phyloP scores from a whole-genome alignment of 371 early-diverging fungal genomes.

The Catenaria anguillulae region DNA sequence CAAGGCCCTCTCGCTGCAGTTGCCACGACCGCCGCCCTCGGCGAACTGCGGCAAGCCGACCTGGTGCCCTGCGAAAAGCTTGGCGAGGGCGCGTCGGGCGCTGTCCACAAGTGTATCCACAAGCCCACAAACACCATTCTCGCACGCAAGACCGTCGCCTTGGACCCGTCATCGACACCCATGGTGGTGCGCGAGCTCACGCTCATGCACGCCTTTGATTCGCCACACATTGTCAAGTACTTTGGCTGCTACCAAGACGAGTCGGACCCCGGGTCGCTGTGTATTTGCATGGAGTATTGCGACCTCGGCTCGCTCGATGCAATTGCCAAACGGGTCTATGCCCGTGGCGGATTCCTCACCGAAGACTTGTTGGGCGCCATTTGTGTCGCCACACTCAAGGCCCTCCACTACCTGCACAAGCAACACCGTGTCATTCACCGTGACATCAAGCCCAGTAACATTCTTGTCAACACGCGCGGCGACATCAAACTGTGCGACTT shows the following conservation, averaged over 20 bases:
- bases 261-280: constrained; percentile 54
- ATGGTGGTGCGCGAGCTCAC: constrained; percentile 79
- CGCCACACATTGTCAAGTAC: constrained; percentile 80
- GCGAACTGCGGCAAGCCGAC: constrained; percentile 65
- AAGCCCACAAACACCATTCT: constrained; percentile 62
- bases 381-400: constrained; percentile 36
- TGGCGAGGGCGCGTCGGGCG: constrained; percentile 88
- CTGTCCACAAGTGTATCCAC: constrained; percentile 71
- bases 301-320: constrained; percentile 59
- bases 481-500: constrained; percentile 89
- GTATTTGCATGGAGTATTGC: constrained; percentile 93
- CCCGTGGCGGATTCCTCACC: background rate
- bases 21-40: background rate
- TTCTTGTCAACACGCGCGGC: constrained; percentile 63
- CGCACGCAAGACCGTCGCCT: constrained; percentile 59
- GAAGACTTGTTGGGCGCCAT: constrained; percentile 3
- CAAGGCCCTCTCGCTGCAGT: background rate
- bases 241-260: constrained; percentile 80
- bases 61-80: constrained; percentile 55
- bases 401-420: constrained; percentile 63
- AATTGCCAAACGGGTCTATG: constrained; percentile 22
- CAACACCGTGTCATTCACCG: constrained; percentile 80
- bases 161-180: constrained; percentile 32
- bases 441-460: constrained; percentile 69
- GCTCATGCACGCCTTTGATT: constrained; percentile 70